Conservation (phyloP, 2,329 filamentous ascomycete genomes). For the Microsporum audouinii region DNA sequence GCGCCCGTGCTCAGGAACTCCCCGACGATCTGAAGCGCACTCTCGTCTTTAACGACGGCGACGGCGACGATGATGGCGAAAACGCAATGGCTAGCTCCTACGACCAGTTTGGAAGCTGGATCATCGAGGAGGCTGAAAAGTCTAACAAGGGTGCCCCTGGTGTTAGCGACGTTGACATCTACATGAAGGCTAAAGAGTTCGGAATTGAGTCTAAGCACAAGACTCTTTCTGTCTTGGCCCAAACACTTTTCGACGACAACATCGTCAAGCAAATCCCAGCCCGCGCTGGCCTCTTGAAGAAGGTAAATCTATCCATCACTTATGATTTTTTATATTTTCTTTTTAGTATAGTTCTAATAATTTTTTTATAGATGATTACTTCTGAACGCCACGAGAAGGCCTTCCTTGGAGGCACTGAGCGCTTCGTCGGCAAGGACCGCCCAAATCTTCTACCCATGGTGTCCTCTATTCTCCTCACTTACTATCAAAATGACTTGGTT, state of each 20-base stretch:
- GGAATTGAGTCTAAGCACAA: conserved; percentile 92
- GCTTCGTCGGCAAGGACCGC: conserved; percentile 72
- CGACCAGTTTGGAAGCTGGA: conserved; percentile 87
- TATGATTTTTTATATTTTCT: not conserved
- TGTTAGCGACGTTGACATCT: conserved; percentile 81
- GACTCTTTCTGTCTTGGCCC: conserved; percentile 79
- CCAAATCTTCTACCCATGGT: conserved; percentile 67
- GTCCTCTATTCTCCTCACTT: conserved; percentile 74
- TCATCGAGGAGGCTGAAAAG: conserved; percentile 59
- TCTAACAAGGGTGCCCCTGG: conserved; percentile 62
- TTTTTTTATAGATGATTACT: conserved; percentile 52
- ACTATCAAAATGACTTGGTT: conserved; percentile 84
- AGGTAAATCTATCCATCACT: conserved; percentile 41
- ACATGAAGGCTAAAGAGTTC: conserved; percentile 91
- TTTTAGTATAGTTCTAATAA: not conserved
- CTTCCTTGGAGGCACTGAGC: conserved; percentile 87
- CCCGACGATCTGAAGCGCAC: conserved; percentile 91
- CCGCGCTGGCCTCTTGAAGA: conserved; percentile 79
- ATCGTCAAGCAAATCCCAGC: conserved; percentile 76
- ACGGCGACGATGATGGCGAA: conserved; percentile 66
- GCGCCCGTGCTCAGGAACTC: conserved; percentile 82
- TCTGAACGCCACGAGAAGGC: conserved; percentile 94
- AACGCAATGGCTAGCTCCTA: conserved; percentile 65
- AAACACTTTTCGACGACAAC: conserved; percentile 86
- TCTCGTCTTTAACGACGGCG: conserved; percentile 70